A percentile compares a stretch with the other conserved stretches of the same genome.
Evolutionary conservation across 2,329 filamentous ascomycete genomes (phyloP).

Genomic region (Diaporthe sp.): DNA sequence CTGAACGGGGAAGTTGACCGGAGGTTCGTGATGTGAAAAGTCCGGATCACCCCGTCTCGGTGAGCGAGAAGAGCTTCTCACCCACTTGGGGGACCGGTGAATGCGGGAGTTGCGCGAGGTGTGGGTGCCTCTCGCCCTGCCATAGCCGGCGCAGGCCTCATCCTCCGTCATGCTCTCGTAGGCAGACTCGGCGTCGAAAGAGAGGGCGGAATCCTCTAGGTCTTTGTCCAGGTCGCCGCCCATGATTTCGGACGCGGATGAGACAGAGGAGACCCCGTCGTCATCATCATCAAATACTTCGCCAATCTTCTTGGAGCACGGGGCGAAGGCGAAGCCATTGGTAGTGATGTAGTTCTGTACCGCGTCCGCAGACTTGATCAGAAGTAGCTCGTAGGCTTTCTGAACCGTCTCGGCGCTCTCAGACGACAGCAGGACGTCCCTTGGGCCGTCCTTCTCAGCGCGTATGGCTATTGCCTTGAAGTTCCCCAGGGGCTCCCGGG

Average conservation of each 20-base stretch:
- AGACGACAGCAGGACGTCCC: conserved; percentile 43
- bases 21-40: conserved; percentile 1
- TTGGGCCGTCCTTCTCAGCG: conserved; percentile 40
- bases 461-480: conserved; percentile 42
- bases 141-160: conserved; percentile 5
- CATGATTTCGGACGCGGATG: conserved; percentile 9
- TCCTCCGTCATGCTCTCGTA: conserved; percentile 33
- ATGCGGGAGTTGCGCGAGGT: background rate
- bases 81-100: background rate
- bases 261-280: conserved; percentile 23
- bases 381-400: conserved; percentile 50
- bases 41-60: conserved; percentile 11
- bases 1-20: background rate
- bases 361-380: conserved; percentile 51
- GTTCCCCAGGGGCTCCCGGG: conserved; percentile 40
- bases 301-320: conserved; percentile 30
- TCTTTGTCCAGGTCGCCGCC: conserved; percentile 21
- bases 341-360: conserved; percentile 45
- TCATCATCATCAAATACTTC: conserved; percentile 31
- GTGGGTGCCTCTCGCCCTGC: conserved; percentile 12
- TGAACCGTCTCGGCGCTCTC: conserved; percentile 43
- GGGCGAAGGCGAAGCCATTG: conserved; percentile 45
- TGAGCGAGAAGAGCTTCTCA: conserved; percentile 24
- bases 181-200: conserved; percentile 32
- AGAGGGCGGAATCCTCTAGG: conserved; percentile 24